Base-by-base conservation (phyloP, 1,139 yeast genomes). In the Hansenula anomala region DNA sequence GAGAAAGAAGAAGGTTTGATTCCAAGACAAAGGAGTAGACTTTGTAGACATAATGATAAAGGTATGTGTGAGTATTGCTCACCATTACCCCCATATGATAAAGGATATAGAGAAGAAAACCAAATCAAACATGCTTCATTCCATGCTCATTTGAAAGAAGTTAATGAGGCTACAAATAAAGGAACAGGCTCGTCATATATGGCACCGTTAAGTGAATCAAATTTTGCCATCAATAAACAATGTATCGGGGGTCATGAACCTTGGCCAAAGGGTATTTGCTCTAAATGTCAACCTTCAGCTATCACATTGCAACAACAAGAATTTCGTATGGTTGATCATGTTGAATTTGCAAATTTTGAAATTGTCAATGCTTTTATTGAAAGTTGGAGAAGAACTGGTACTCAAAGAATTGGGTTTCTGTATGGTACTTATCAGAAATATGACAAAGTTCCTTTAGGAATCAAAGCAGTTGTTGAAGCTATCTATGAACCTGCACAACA, bases 31-130 rank as follows among this genome's bases (percentile, higher is more conserved):
- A 73, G 69, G 45, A 77, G 88, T 7, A 58, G 63, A 6, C 68
- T 89, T 54, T 92, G 98, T 60, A 77, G 82, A 41, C 98, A 94
- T 58, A 88, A 94, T 4, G 90, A 81, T 28, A 84, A 83, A 52
- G 98, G 97, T 4, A 92, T 92, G 98, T 92, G 98, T 62, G 98
- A 92, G 54, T 88, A 89, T 58, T 92, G 98, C 59, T 80, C 95
- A 37, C 97, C 98, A 0, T 66, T 94, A 42, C 96, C 96, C 34
- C 97, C 98, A 2, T 94, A 92, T 86, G 97, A 92, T 60, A 72
- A 74, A 43, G 76, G 71, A 20, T 90, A 89, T 58, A 82, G 81
- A 47, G 77, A 77, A 39, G 83, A 80, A 45, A 69, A 90, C 49
- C 80, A 78, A 22, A 87, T 90, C 59, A 94, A 94, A 61, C 98